A percentile compares a stretch with the other conserved stretches of the same genome.
Conservation (phyloP, 2,329 filamentous ascomycete genomes). For the Xylariaceae sp. region DNA sequence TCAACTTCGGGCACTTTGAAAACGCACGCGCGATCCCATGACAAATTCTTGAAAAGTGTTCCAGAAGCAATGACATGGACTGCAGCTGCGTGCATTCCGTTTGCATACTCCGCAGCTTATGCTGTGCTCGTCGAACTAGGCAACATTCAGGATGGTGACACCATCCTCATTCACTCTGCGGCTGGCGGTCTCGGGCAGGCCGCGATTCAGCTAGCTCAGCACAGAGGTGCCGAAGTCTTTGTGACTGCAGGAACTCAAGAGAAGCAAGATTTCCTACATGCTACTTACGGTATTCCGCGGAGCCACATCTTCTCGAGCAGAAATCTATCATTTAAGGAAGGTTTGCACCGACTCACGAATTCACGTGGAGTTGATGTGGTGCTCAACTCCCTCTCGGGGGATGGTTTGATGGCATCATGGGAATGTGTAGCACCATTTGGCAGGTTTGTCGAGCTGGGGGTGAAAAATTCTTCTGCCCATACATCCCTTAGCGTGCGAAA, state of each 20-base stretch:
- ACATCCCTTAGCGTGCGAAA: slow-evolving; percentile 15
- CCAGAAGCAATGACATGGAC: slow-evolving; percentile 27
- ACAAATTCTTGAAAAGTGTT: slow-evolving; percentile 25
- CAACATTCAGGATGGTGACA: slow-evolving; percentile 28
- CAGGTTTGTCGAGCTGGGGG: slow-evolving; percentile 30
- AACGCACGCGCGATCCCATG: slow-evolving; percentile 28
- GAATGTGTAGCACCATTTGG: slow-evolving; percentile 41
- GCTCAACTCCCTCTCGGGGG: slow-evolving; percentile 19
- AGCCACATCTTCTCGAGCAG: too few species aligned
- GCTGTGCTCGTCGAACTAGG: slow-evolving; percentile 31
- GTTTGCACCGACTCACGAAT: too few species aligned
- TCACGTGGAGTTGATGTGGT: too few species aligned
- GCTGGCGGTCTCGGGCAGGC: too few species aligned
- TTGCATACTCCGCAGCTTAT: slow-evolving; percentile 32
- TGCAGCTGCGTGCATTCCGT: slow-evolving; percentile 32
- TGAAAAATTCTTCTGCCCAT: slow-evolving; percentile 20
- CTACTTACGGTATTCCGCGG: too few species aligned
- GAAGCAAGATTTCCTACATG: too few species aligned
- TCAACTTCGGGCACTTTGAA: slow-evolving; percentile 29
- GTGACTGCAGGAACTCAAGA: too few species aligned
- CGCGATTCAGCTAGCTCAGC: too few species aligned
- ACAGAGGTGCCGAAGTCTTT: too few species aligned
- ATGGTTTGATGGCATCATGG: slow-evolving; percentile 35
- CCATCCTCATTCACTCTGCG: too few species aligned
- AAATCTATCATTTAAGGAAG: too few species aligned